Conservation (phyloP, 1,284 basidiomycete species). For the Microbotryomycetes sp. region DNA sequence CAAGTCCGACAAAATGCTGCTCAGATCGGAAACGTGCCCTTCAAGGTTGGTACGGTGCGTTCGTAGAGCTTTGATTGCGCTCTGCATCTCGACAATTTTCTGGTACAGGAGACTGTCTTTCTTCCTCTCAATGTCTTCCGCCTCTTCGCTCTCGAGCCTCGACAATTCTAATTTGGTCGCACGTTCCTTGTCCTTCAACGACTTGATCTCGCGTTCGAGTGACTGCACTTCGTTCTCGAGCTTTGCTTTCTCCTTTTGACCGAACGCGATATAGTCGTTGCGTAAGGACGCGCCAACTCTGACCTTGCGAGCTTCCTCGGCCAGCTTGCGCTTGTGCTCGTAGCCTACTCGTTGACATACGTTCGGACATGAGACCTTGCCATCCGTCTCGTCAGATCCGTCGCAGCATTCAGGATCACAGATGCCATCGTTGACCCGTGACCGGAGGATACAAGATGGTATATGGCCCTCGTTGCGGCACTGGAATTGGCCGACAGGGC, state of each 20-base stretch:
- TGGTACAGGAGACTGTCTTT: constrained; percentile 70
- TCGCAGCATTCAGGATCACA: constrained; percentile 96
- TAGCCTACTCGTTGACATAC: constrained; percentile 69
- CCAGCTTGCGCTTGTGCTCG: constrained; percentile 56
- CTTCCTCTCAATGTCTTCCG: constrained; percentile 47
- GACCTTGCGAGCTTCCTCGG: constrained; percentile 60
- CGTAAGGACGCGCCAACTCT: constrained; percentile 81
- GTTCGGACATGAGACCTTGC: constrained; percentile 62
- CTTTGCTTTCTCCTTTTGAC: constrained; percentile 75
- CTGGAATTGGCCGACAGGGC: constrained; percentile 53
- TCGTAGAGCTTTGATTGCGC: constrained; percentile 67
- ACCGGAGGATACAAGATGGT: constrained; percentile 66
- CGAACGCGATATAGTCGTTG: constrained; percentile 74
- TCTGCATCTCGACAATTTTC: constrained; percentile 63
- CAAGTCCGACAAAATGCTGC: constrained; percentile 75
- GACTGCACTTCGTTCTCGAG: constrained; percentile 56
- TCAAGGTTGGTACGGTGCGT: constrained; percentile 63
- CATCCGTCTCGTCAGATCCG: constrained; percentile 82
- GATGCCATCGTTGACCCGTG: constrained; percentile 87
- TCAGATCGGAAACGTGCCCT: constrained; percentile 65
- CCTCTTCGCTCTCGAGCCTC: constrained; percentile 32
- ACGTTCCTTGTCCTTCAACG: constrained; percentile 53
- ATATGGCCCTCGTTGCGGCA: constrained; percentile 85
- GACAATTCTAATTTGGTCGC: constrained; percentile 48
- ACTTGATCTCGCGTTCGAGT: constrained; percentile 44